Conservation (phyloP, 2,329 filamentous ascomycete species). For the Shiraia bambusicola region DNA sequence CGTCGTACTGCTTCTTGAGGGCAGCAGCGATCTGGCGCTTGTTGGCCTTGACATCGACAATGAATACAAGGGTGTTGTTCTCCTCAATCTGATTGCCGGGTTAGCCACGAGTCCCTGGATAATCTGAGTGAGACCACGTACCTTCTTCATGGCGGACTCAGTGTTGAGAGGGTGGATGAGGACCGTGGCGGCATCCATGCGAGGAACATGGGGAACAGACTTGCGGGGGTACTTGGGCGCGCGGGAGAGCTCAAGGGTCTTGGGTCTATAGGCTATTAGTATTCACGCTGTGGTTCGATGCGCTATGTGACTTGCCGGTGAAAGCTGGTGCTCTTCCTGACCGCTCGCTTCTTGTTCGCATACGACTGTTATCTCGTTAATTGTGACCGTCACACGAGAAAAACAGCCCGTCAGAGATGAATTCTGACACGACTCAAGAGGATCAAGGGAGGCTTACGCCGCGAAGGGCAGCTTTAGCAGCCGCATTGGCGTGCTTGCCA, state of each 20-base stretch:
- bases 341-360: constrained; percentile 88
- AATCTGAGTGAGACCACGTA: neutral
- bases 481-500: constrained; percentile 77
- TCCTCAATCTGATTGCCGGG: constrained; percentile 73
- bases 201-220: constrained; percentile 83
- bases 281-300: neutral
- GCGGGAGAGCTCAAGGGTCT: constrained; percentile 90
- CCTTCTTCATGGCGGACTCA: constrained; percentile 99
- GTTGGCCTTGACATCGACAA: constrained; percentile 87
- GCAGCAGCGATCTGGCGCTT: constrained; percentile 99
- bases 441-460: constrained; percentile 67
- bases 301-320: constrained; percentile 59
- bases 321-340: constrained; percentile 89
- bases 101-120: neutral
- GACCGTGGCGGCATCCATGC: constrained; percentile 96
- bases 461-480: constrained; percentile 94
- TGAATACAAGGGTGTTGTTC: constrained; percentile 99
- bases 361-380: constrained; percentile 58
- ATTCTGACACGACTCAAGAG: constrained; percentile 53
- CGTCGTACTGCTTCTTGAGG: constrained; percentile 99
- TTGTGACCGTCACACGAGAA: constrained; percentile 43
- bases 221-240: constrained; percentile 95
- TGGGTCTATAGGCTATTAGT: constrained; percentile 56
- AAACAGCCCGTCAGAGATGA: constrained; percentile 55
- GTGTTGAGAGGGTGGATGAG: constrained; percentile 98